phyloP scores from a whole-genome alignment of 2,329 filamentous ascomycete species.

The Catunica adiposa region DNA sequence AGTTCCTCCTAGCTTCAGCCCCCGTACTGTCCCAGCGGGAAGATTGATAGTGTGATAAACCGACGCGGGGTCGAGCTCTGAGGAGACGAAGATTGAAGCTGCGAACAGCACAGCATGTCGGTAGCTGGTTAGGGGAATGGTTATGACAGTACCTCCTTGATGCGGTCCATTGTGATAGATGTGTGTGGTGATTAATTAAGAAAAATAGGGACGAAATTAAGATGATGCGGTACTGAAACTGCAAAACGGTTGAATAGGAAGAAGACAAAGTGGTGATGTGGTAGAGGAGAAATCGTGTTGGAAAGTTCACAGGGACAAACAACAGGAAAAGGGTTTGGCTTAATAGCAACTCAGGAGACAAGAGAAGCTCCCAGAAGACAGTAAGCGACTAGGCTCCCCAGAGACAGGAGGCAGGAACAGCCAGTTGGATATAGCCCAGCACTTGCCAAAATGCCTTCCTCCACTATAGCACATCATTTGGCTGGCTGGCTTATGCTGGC shows the following conservation, averaged over 20 bases:
- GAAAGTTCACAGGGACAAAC: conserved; percentile 2
- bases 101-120: neutral
- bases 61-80: neutral
- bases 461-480: neutral
- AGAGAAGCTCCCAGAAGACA: conserved; percentile 1
- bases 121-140: neutral
- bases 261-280: conserved; percentile 4
- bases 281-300: neutral
- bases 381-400: neutral
- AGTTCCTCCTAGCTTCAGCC: too few relatives aligned
- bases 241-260: conserved; percentile 5
- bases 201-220: conserved; percentile 12
- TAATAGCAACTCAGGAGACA: conserved; percentile 2
- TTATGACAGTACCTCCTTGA: conserved; percentile 57
- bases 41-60: too few relatives aligned
- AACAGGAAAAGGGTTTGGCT: conserved; percentile 13
- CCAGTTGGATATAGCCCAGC: too few relatives aligned
- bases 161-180: conserved; percentile 52
- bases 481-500: neutral
- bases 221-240: conserved; percentile 2
- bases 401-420: too few relatives aligned
- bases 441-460: too few relatives aligned
- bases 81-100: neutral
- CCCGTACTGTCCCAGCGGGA: too few relatives aligned
- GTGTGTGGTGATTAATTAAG: conserved; percentile 14